Base-by-base conservation (phyloP, 495 filamentous ascomycete genomes). In the Annulohypoxylon nitens region DNA sequence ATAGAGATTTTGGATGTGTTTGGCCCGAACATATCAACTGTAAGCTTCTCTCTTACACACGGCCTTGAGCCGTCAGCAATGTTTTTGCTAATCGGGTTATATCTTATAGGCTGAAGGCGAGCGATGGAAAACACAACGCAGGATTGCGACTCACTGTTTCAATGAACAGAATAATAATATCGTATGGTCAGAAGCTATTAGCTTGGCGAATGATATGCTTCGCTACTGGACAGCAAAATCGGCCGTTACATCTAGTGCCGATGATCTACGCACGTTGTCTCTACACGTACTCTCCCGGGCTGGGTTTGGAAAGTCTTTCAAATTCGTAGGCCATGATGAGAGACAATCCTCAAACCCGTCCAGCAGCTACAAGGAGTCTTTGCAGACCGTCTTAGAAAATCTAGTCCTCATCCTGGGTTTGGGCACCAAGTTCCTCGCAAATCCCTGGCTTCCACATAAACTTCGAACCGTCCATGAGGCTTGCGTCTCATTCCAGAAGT, bases 171-270 rank as follows among this genome's bases (percentile, higher is more conserved):
- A 83, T 74, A 86, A 84, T 58, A 67, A 70, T 23, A 67, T 85
- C 4, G 86, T 88, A 0, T 89, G 85, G 85, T 57, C 75, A 6
- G 80, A 85, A 63, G 69, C 76, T 2, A 47, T 89, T 18, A 75
- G 75, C 23, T 85, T 89, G 59, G 82, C 84, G 8, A 70, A 81
- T 72, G 80, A 80, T 25, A 87, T 90, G 83, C 67, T 88, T 3
- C 67, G 64, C 2, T 79, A 82, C 69, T 86, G 84, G 85, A 51
- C 73, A 16, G 48, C 75, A 10, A 65, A 78, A 16, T 63, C 61
- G 0, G 61, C 51, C 23, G 11, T 80, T 16, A 66, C 67, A 20
- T 76, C 73, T n/a, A 71, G 73, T 4, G 76, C 76, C n/a, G 72
- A 83, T 1, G 86, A 88, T 65, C 67, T 78, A 0, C 79, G 78